These are phyloP conservation scores for Annulohypoxylon nitens DNA, from an alignment of 495 filamentous ascomycete genomes.

Conservation along the genomic window DNA sequence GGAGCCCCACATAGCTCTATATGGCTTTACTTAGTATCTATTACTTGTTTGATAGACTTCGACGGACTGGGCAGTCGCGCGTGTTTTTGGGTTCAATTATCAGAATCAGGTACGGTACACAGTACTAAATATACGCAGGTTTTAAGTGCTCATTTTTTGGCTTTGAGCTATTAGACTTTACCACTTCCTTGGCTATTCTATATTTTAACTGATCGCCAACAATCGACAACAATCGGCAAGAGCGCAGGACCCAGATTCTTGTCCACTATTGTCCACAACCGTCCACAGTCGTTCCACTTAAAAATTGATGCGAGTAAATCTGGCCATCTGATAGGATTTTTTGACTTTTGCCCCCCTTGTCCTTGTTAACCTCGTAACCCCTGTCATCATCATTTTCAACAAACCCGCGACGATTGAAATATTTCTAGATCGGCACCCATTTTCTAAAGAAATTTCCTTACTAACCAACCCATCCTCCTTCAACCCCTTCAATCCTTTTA, in stretches of 20 bases:
- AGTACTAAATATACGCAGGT: constrained; percentile 13
- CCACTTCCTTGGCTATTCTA: not conserved
- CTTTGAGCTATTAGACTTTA: constrained; percentile 9
- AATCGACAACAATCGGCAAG: constrained; percentile 40
- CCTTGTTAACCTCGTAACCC: constrained; percentile 18
- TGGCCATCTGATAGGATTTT: constrained; percentile 45
- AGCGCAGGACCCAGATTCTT: constrained; percentile 17
- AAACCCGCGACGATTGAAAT: constrained; percentile 35
- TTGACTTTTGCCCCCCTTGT: constrained; percentile 19
- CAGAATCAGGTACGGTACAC: constrained; percentile 28
- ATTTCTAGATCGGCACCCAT: constrained; percentile 36
- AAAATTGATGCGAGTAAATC: constrained; percentile 39
- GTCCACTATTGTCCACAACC: not conserved
- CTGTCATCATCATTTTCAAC: constrained; percentile 37
- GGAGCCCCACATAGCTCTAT: constrained; percentile 24
- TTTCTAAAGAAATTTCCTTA: constrained; percentile 31
- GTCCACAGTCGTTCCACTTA: constrained; percentile 17
- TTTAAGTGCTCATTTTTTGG: not conserved
- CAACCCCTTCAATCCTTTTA: not conserved
- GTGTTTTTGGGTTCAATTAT: constrained; percentile 5
- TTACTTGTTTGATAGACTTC: not conserved
- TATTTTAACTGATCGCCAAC: constrained; percentile 14
- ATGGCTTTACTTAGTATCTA: not conserved
- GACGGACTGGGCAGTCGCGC: constrained; percentile 1
- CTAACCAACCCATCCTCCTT: constrained; percentile 23